A percentile compares a stretch with the other conserved stretches of the same genome.
Evolutionary conservation across 2,329 filamentous ascomycete species (phyloP).

Genomic region (Scedosporium boydii): DNA sequence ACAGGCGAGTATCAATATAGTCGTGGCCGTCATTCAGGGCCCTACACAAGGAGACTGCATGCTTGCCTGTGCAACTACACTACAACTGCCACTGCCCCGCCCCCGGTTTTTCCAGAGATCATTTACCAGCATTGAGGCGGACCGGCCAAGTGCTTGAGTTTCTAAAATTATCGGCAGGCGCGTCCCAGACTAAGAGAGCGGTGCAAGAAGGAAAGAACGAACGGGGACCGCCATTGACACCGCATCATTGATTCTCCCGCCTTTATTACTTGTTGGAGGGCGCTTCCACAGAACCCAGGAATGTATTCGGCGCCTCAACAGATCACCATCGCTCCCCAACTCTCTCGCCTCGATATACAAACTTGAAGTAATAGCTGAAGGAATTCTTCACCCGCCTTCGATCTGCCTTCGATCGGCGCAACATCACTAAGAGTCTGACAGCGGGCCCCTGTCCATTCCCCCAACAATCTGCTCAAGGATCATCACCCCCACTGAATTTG

Average conservation of each 20-base stretch:
- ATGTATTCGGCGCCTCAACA: too few species aligned
- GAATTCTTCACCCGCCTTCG: not conserved
- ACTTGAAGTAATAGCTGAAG: not conserved
- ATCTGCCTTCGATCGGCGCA: not conserved
- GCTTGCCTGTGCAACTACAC: too few species aligned
- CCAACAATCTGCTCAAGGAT: not conserved
- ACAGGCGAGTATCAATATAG: too few species aligned
- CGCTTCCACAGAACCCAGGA: too few species aligned
- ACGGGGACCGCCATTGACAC: too few species aligned
- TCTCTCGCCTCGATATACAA: too few species aligned
- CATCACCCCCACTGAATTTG: not conserved
- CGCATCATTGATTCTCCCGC: too few species aligned
- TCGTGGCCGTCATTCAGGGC: too few species aligned
- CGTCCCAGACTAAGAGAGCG: not conserved
- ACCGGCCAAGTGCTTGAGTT: not conserved
- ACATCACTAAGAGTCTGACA: not conserved
- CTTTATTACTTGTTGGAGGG: too few species aligned
- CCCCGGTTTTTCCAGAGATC: not conserved
- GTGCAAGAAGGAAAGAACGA: too few species aligned
- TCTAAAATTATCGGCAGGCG: not conserved
- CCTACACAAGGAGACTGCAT: too few species aligned
- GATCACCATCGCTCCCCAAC: too few species aligned
- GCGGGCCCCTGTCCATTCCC: not conserved
- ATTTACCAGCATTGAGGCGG: not conserved
- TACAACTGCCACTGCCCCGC: not conserved